phyloP scores from a whole-genome alignment of 306 rosid species.

The Vigna trinervia region DNA sequence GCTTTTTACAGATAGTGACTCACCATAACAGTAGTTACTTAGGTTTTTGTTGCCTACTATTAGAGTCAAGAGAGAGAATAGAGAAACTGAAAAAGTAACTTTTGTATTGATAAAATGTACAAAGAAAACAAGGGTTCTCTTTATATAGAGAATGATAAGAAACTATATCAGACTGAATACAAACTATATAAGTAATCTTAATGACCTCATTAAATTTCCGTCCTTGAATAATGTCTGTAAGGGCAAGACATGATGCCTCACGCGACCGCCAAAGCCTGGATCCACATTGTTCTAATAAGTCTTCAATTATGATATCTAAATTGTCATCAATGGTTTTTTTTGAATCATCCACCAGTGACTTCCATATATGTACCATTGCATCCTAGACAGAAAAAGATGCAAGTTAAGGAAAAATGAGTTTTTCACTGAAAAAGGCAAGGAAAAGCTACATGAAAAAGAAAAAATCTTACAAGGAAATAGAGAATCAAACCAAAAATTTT shows the following conservation, averaged over 20 bases:
- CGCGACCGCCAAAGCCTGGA: slow-evolving; percentile 99
- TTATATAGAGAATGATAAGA: no score
- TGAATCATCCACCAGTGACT: slow-evolving; percentile 91
- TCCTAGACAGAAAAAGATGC: slow-evolving; percentile 61
- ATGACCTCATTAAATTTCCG: slow-evolving; percentile 83
- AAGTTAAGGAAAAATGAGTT: slow-evolving; percentile 12
- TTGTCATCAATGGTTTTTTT: slow-evolving; percentile 92
- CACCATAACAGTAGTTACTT: slow-evolving; percentile 11
- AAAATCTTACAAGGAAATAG: neutral
- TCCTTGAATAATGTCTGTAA: slow-evolving; percentile 92
- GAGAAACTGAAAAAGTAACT: no score
- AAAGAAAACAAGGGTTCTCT: no score
- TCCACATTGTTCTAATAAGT: slow-evolving; percentile 83
- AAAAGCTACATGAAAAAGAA: slow-evolving; percentile 6
- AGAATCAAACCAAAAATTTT: neutral
- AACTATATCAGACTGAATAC: no score
- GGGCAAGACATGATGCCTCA: slow-evolving; percentile 92
- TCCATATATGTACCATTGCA: slow-evolving; percentile 98
- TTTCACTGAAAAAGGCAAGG: neutral
- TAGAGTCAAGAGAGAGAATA: no score
- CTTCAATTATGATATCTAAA: slow-evolving; percentile 80
- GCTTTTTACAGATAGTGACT: slow-evolving; percentile 4
- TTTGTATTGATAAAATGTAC: no score
- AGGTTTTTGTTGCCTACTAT: slow-evolving; percentile 7
- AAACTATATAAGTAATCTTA: slow-evolving; percentile 7